Evolutionary conservation across 2,329 filamentous ascomycete species (phyloP), one percentile per base, ranked within the genome.

Genomic region (Fusarium siculi): DNA sequence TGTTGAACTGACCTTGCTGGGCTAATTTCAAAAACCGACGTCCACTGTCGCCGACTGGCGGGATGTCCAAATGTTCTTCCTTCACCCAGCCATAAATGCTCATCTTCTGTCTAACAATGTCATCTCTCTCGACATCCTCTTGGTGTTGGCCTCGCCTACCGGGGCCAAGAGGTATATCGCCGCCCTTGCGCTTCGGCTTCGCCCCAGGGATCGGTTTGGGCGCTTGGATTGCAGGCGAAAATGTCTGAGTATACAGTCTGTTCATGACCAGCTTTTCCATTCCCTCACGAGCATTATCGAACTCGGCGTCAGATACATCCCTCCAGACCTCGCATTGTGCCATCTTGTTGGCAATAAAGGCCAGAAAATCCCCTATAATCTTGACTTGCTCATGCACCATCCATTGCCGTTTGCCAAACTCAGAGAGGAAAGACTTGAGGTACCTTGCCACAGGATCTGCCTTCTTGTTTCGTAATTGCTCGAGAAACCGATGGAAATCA

Each of bases 181-280:
- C 88, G 58, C 91, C 90, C 81, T 91, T 91, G 77, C 90, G 86
- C 82, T 90, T 91, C 30, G 91, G 88, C 81, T 93, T 91, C 39
- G 89, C 88, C 25, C 90, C 90, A 30, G 92, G 88, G 40, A 93
- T 88, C 5, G 92, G 92, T 69, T 94, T 93, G 7, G 94, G 92
- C 2, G 94, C 88, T 7, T 94, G 90, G 72, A 99, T 99, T 19
- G 94, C 94, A 0, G 96, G 96, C 0, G 96, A 98, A 80, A 99
- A 99, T 0, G 96, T 98, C 82, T 99, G 96, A 2, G 91, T 91
- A 82, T 99, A 99, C 9, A 99, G 85, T 63, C 97, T 88, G 81
- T 99, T 99, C 97, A 99, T 99, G 74, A 99, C 97, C 8, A 99
- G 88, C 81, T 99, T 99, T 85, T 99, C 96, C 96, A 99, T 99